Base-by-base conservation (phyloP, 1,139 yeast genomes). In the Diutina rugosa region DNA sequence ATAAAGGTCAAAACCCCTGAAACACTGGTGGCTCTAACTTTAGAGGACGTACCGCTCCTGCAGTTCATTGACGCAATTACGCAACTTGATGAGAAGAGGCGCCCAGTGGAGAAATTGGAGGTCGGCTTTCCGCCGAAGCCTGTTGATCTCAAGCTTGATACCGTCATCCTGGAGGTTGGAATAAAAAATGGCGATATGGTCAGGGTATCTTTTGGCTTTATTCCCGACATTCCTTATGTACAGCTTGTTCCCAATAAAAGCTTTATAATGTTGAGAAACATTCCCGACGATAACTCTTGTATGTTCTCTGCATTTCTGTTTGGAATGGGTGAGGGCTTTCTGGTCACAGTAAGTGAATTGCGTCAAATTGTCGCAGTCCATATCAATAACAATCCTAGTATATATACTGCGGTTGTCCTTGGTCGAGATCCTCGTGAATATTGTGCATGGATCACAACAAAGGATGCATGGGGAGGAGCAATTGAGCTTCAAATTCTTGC, bases 381-480 rank as follows among this genome's bases (percentile, higher is more conserved):
- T 12, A 81, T 87, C 38, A 59, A 64, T 7, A 63, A 63, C 2
- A 73, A 85, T 59, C 79, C 81, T 0, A 65, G 63, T 2, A 60
- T 60, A 12, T 87, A 83, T 65, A 74, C 73, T 54, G 87, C 81
- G 54, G 85, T 81, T 0, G 78, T 86, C 1, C 70, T 87, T 60
- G 95, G 83, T 26, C 72, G 76, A 58, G 71, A 79, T 0, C 70
- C 76, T 2, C 64, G 67, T 0, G 77, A 78, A 7, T 88, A 87
- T 64, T 71, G 79, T 55, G 62, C 69, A 9, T 87, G 95, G 95
- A 87, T 87, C 35, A 61, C 66, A 54, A 72, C 77, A 59, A 77
- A 77, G 38, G 82, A 78, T 54, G 78, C 88, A 28, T 87, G 95
- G 96, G 96, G 96, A 21, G 96, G 96, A 7, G 95, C 90, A 4